Base-by-base conservation (phyloP, 345 rosid genomes). In the Gossypium anomalum region DNA sequence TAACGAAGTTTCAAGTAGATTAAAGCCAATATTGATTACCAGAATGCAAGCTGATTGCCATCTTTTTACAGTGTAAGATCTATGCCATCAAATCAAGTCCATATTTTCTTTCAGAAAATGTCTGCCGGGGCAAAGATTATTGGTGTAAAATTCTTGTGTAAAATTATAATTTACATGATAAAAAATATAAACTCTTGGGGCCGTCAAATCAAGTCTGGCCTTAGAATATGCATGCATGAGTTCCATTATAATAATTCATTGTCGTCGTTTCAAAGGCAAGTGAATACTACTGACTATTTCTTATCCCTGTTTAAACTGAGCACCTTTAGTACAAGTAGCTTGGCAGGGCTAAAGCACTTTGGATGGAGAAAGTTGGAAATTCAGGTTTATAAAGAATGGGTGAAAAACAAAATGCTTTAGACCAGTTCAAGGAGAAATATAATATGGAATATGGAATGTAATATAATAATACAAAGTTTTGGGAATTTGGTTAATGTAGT, bases 141-240 rank as follows among this genome's bases (percentile, higher is more conserved):
- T 75, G 83, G 59, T 76, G 82, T 72, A 80, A 64, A 76, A 64
- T 81, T 81, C 53, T 74, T 80, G 61, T 76, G 80, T 83, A 80
- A 67, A 80, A 78, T 59, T 69, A 59, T 71, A 67, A 72, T 4
- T 52, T 27, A 76, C 51, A 52, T 41, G 11, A 47, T 52, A 41
- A 68, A 76, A 59, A 51, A 27, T 67, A n/a, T 48, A 52, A 12
- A 25, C 6, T 67, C 27, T 47, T 23, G 27, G 48, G 82, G 73
- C 78, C 64, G 38, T 17, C 23, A 53, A 34, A 47, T 70, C n/a
- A 41, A 45, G 51, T 4, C 2, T 52, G 57, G 75, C 69, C 69
- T 20, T 48, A 29, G 61, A 45, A 67, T 78, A 34, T 34, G 41
- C 41, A 34, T 77, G 59, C 58, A 55, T 43, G 64, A 48, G 52